Conservation (phyloP, 352 stramenopile species). For the Phytophthora pisi region DNA sequence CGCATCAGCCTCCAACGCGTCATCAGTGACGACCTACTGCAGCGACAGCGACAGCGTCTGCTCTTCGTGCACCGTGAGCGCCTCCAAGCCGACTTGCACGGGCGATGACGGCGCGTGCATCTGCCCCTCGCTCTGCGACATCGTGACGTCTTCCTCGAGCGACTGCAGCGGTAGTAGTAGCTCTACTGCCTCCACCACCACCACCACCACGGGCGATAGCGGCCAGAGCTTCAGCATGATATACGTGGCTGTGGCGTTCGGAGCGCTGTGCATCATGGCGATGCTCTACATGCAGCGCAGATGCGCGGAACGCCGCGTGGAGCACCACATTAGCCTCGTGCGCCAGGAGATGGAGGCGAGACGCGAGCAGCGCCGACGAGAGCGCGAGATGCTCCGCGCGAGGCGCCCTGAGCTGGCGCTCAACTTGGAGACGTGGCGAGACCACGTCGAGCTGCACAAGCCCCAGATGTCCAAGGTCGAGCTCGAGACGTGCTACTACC, state of each 20-base stretch:
- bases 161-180: constrained; percentile 22
- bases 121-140: constrained; percentile 47
- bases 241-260: constrained; percentile 40
- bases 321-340: constrained; percentile 28
- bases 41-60: constrained; percentile 31
- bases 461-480: constrained; percentile 39
- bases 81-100: constrained; percentile 38
- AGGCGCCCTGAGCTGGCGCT: constrained; percentile 33
- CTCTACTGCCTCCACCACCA: neutral
- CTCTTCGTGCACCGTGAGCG: constrained; percentile 34
- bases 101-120: constrained; percentile 40
- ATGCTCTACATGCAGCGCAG: constrained; percentile 51
- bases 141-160: constrained; percentile 19
- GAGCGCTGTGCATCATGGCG: constrained; percentile 35
- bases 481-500: constrained; percentile 41
- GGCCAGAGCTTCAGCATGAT: constrained; percentile 30
- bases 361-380: constrained; percentile 23
- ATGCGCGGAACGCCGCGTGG: constrained; percentile 34
- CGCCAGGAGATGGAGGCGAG: constrained; percentile 33
- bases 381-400: constrained; percentile 35
- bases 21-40: constrained; percentile 29
- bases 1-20: constrained; percentile 14
- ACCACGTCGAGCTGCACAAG: constrained; percentile 47
- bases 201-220: neutral
- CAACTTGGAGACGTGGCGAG: constrained; percentile 41